These are phyloP conservation scores for Grosmannia clavigera DNA, from an alignment of 2,329 filamentous ascomycete species.

Conservation along the genomic window DNA sequence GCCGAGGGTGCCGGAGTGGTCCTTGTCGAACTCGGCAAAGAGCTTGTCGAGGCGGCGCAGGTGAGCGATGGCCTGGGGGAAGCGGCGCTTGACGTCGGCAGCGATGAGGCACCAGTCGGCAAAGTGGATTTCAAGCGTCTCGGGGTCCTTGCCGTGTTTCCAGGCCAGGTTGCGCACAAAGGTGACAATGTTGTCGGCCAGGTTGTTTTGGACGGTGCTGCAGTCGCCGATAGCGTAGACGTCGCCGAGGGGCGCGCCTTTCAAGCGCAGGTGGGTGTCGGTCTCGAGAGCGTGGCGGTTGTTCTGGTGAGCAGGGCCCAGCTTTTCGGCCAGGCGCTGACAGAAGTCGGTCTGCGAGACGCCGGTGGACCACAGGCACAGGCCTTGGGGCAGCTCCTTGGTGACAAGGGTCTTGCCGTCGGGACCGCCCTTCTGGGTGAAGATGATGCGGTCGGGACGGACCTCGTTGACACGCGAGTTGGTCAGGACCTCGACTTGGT, in stretches of 20 bases:
- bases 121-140: conserved; percentile 78
- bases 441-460: conserved; percentile 68
- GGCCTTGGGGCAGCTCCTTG: conserved; percentile 90
- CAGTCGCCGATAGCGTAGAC: conserved; percentile 97
- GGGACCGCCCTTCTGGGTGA: conserved; percentile 66
- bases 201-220: conserved; percentile 92
- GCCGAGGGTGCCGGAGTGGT: conserved; percentile 85
- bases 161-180: conserved; percentile 84
- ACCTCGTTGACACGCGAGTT: conserved; percentile 92
- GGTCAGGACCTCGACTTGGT: conserved; percentile 82
- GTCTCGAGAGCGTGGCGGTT: conserved; percentile 91
- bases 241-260: conserved; percentile 79
- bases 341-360: conserved; percentile 77
- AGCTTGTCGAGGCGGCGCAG: conserved; percentile 81
- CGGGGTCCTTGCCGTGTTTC: conserved; percentile 82
- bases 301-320: conserved; percentile 57
- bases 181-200: conserved; percentile 78
- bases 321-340: conserved; percentile 62
- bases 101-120: conserved; percentile 80
- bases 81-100: conserved; percentile 69
- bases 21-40: conserved; percentile 84
- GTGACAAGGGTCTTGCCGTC: conserved; percentile 53
- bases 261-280: conserved; percentile 80
- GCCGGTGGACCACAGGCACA: conserved; percentile 96
- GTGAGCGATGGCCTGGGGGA: conserved; percentile 81